Evolutionary conservation across 2,329 filamentous ascomycete genomes (phyloP), one percentile per base, ranked within the genome.

Genomic region (Hymenoscyphus albidus): DNA sequence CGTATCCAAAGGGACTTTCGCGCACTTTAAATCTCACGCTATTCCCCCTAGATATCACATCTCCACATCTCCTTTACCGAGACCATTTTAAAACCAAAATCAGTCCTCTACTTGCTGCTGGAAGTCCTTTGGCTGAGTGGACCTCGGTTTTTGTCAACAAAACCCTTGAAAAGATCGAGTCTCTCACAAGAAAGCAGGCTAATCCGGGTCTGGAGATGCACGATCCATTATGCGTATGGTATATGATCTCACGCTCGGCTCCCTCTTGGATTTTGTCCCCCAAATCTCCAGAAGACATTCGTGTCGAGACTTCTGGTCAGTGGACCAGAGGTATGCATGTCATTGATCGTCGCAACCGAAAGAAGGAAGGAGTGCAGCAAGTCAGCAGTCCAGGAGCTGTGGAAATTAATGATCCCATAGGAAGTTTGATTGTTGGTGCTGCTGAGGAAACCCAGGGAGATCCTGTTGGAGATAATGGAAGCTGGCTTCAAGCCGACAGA

Each of bases 261-360:
- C 80, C 84, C 18, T 77, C 76, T 38, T 90, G 88, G 88, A 83
- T 81, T 75, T 74, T 80, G 16, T 81, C 84, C 1, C 76, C 79
- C 14, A 80, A 83, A 51, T 79, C 76, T 64, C 86, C 81, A 0
- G 90, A 96, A 76, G 95, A 99, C 75, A 89, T 99, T 63, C 85
- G 95, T 22, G 82, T 99, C 51, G 95, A 99, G 79, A 96, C 93
- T 0, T 80, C 85, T 2, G 95, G 94, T 1, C 95, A 98, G 80
- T 99, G 95, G 95, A 96, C 93, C 57, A 83, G 92, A 64, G 94
- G 95, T 1, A 93, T 95, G 88, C 93, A 93, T 74, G 83, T 98
- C 39, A 81, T 93, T 51, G 95, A 99, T 80, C 83, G 87, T 42
- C 84, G 95, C 56, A 78, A 79, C 44, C 79, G 86, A 62, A 80